A percentile compares a stretch with the other conserved stretches of the same genome.
Conservation (phyloP, 352 stramenopile genomes). For the Phytophthora kernoviae region DNA sequence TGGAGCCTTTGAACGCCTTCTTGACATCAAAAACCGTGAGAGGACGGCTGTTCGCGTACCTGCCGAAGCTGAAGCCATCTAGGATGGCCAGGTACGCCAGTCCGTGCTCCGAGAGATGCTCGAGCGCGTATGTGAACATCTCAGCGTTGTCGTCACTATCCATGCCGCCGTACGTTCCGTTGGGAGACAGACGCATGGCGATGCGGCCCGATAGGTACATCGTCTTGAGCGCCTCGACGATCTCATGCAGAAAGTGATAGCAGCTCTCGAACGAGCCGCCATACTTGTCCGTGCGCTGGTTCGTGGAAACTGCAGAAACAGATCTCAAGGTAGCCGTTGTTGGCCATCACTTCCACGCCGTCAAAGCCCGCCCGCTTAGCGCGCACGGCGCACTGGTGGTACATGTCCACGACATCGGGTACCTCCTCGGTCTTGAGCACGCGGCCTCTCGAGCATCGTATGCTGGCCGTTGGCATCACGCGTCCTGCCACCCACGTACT, state of each 20-base stretch:
- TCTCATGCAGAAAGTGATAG: constrained; percentile 53
- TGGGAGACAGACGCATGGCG: constrained; percentile 24
- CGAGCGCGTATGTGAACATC: constrained; percentile 34
- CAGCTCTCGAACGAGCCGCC: constrained; percentile 77
- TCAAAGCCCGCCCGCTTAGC: constrained; percentile 84
- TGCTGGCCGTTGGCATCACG: constrained; percentile 22
- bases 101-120: constrained; percentile 12
- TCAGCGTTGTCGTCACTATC: constrained; percentile 24
- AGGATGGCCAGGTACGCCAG: constrained; percentile 20
- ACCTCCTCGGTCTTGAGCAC: constrained; percentile 24
- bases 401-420: constrained; percentile 61
- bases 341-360: constrained; percentile 87
- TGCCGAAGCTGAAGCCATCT: constrained; percentile 20
- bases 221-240: constrained; percentile 43
- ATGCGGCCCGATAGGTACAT: constrained; percentile 21
- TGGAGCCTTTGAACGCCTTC: constrained; percentile 16
- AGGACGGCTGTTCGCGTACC: background rate
- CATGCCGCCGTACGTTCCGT: constrained; percentile 25
- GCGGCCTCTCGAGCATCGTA: constrained; percentile 4
- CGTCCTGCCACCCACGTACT: constrained; percentile 18
- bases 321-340: constrained; percentile 90
- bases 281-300: constrained; percentile 75
- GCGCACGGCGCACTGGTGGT: constrained; percentile 45
- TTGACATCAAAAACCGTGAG: constrained; percentile 20
- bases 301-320: constrained; percentile 40